phyloP scores from a whole-genome alignment of 2,329 filamentous ascomycete genomes.

The Arthrobotrys pseudoclavata region DNA sequence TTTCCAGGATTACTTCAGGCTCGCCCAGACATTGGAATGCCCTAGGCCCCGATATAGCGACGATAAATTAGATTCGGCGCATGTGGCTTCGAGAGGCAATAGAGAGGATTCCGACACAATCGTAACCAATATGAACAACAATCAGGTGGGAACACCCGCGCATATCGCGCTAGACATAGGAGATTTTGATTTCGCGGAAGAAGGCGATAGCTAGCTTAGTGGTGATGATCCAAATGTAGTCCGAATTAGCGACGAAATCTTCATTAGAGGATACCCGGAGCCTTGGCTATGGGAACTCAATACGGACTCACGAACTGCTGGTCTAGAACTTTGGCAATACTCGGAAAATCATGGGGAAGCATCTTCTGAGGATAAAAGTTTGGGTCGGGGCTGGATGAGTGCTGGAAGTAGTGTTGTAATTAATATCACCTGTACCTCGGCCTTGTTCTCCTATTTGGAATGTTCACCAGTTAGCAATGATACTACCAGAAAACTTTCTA shows the following conservation, averaged over 20 bases:
- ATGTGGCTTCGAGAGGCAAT: not conserved
- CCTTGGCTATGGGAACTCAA: slow-evolving; percentile 19
- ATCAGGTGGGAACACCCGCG: not conserved
- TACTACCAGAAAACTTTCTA: not conserved
- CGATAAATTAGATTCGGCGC: slow-evolving; percentile 1
- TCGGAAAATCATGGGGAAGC: not conserved
- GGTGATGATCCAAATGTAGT: not conserved
- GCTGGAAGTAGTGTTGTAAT: too few relatives aligned
- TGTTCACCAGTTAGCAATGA: not conserved
- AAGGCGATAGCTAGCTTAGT: not conserved
- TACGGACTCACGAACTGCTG: slow-evolving; percentile 8
- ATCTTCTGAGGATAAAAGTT: slow-evolving; percentile 28
- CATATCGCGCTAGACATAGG: not conserved
- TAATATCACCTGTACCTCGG: too few relatives aligned
- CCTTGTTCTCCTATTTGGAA: not conserved
- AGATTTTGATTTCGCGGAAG: not conserved
- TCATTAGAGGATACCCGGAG: not conserved
- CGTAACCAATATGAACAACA: not conserved
- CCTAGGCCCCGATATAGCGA: slow-evolving; percentile 19
- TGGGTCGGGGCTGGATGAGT: not conserved
- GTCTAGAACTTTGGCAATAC: slow-evolving; percentile 22
- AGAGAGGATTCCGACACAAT: not conserved
- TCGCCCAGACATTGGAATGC: not conserved
- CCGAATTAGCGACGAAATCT: not conserved
- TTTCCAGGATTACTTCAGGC: not conserved